phyloP scores from a whole-genome alignment of 139 green algal species.

The Coelastrella sp. region DNA sequence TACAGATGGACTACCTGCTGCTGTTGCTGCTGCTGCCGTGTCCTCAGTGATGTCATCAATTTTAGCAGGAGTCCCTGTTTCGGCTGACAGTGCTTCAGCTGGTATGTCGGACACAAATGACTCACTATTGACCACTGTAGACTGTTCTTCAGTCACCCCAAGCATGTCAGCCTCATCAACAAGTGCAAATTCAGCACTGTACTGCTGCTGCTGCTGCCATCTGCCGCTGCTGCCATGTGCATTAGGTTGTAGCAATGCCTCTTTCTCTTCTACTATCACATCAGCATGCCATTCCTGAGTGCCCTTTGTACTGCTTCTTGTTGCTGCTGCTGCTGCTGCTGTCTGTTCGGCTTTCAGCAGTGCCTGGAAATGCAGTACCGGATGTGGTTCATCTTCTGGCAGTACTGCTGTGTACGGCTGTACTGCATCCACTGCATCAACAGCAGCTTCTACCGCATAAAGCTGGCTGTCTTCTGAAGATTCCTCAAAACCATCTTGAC shows the following conservation, averaged over 20 bases:
- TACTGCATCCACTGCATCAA: background rate
- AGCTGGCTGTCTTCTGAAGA: background rate
- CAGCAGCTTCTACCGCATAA: background rate
- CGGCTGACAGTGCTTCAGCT: no score
- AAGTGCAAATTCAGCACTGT: background rate
- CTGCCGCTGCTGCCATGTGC: background rate
- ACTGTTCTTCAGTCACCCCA: no score
- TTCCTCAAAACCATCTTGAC: background rate
- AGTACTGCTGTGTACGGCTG: background rate
- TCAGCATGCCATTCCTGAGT: background rate
- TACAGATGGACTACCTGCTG: no score
- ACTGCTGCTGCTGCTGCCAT: background rate
- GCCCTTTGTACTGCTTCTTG: no score
- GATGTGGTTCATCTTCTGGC: conserved; percentile 22
- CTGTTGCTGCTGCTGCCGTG: no score
- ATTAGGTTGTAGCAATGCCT: background rate
- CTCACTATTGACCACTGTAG: no score
- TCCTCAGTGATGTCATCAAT: no score
- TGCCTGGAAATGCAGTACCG: conserved; percentile 23
- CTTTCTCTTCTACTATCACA: background rate
- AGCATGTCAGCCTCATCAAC: no score
- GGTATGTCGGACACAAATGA: no score
- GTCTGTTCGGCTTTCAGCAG: conserved; percentile 22
- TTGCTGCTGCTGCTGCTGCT: conserved; percentile 24
- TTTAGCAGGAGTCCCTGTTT: no score